Percentiles rank a stretch among this genome's conserved stretches.
These are phyloP conservation scores for Sporothrix mexicana DNA, from an alignment of 2,329 filamentous ascomycete genomes.

Conservation along the genomic window DNA sequence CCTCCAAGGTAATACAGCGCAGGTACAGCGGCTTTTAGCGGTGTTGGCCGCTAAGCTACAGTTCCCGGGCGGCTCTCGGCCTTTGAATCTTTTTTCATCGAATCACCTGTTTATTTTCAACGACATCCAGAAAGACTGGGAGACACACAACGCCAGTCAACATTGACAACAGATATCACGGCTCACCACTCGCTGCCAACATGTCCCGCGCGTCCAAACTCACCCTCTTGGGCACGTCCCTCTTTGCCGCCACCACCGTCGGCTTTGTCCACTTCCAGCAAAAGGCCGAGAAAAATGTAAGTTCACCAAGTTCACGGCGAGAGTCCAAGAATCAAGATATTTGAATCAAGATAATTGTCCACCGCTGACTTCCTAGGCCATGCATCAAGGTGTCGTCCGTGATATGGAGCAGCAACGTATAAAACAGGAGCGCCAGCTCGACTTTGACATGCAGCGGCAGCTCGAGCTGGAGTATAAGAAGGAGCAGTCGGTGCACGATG, in stretches of 20 bases:
- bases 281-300: conserved; percentile 76
- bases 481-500: conserved; percentile 75
- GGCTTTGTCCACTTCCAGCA: conserved; percentile 90
- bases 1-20: too few species aligned
- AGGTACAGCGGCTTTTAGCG: neutral
- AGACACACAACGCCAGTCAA: neutral
- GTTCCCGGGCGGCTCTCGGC: neutral
- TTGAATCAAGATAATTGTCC: neutral
- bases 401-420: conserved; percentile 93
- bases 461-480: conserved; percentile 91
- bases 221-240: conserved; percentile 77
- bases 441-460: conserved; percentile 88
- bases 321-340: neutral
- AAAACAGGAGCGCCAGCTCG: conserved; percentile 87
- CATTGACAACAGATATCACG: neutral
- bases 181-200: conserved; percentile 30
- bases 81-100: conserved; percentile 24
- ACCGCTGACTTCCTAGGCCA: conserved; percentile 64
- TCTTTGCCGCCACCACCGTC: conserved; percentile 78
- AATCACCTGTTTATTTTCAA: conserved; percentile 20
- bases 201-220: conserved; percentile 94
- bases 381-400: conserved; percentile 93
- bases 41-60: neutral
- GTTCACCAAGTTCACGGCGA: conserved; percentile 55
- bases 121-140: neutral